Conservation (phyloP, 352 stramenopile species). For the Globisporangium paddicum region DNA sequence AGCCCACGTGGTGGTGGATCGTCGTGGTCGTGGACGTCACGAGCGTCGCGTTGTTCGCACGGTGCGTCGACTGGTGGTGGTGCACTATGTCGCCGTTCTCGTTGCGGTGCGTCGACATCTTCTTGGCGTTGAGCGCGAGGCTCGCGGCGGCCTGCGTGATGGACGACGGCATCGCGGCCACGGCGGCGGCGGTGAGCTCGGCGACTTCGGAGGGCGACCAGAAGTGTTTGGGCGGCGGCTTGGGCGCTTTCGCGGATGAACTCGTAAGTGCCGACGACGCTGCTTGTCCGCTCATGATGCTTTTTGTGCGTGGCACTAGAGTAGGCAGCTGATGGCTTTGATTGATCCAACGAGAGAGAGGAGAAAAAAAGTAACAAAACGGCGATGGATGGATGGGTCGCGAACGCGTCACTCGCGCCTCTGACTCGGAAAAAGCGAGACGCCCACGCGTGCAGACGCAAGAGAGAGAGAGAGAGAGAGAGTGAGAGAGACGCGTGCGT, state of each 20-base stretch:
- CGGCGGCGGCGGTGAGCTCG: slow-evolving; percentile 66
- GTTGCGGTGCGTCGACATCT: slow-evolving; percentile 48
- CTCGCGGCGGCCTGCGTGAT: slow-evolving; percentile 43
- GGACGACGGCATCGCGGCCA: slow-evolving; percentile 59
- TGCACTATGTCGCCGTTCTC: slow-evolving; percentile 79
- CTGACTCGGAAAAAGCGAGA: neutral
- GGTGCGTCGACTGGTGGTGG: slow-evolving; percentile 70
- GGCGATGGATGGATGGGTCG: slow-evolving; percentile 5
- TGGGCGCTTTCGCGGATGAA: slow-evolving; percentile 8
- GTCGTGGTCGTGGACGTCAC: slow-evolving; percentile 77
- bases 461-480: neutral
- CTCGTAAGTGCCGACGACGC: slow-evolving; percentile 6
- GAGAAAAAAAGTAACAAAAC: no score
- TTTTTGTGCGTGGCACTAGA: neutral
- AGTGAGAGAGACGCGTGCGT: no score
- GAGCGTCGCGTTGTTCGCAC: slow-evolving; percentile 61
- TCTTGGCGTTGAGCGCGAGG: slow-evolving; percentile 39
- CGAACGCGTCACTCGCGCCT: neutral
- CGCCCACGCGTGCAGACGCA: neutral
- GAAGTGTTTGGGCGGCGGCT: slow-evolving; percentile 56
- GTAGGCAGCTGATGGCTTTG: neutral
- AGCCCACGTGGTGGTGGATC: slow-evolving; percentile 57
- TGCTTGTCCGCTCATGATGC: slow-evolving; percentile 41
- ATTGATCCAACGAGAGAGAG: neutral
- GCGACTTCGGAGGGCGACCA: slow-evolving; percentile 71